These are phyloP conservation scores for Evernia prunastri DNA, from an alignment of 495 filamentous ascomycete genomes.

Conservation along the genomic window DNA sequence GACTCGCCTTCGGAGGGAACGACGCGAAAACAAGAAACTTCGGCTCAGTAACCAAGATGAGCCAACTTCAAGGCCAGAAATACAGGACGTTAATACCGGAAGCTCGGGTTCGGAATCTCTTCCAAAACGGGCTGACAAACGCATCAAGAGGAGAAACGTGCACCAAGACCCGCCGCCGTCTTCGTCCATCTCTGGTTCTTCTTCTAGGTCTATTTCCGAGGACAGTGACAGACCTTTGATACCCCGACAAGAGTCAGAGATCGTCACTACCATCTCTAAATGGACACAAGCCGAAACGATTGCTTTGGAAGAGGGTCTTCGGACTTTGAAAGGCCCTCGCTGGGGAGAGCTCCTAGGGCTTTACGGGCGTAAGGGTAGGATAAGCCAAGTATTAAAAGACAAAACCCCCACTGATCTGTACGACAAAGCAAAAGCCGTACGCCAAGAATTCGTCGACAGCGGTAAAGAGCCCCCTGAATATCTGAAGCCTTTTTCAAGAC, in stretches of 20 bases:
- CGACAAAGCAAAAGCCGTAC: conserved; percentile 1
- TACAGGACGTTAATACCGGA: neutral
- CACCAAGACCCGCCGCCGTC: neutral
- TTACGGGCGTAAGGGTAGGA: conserved; percentile 10
- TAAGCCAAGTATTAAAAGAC: conserved; percentile 10
- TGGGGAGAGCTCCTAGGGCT: conserved; percentile 7
- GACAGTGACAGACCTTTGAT: conserved; percentile 2
- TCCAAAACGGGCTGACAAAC: conserved; percentile 1
- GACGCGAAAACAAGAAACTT: conserved; percentile 19
- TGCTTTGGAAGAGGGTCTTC: conserved; percentile 14
- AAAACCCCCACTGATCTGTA: conserved; percentile 7
- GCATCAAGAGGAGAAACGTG: conserved; percentile 2
- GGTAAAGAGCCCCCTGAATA: conserved; percentile 7
- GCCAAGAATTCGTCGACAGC: conserved; percentile 13
- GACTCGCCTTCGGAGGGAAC: conserved; percentile 44
- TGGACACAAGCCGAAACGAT: conserved; percentile 17
- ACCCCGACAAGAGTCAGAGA: neutral
- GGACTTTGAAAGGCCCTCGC: conserved; percentile 3
- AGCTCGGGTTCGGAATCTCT: neutral
- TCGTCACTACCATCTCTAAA: neutral
- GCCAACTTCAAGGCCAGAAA: neutral
- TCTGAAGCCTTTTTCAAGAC: neutral
- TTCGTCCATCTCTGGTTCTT: neutral
- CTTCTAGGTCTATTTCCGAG: neutral
- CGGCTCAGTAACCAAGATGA: neutral